These are phyloP conservation scores for Trypanosoma grayi DNA, from an alignment of 208 protist genomes.

Conservation along the genomic window DNA sequence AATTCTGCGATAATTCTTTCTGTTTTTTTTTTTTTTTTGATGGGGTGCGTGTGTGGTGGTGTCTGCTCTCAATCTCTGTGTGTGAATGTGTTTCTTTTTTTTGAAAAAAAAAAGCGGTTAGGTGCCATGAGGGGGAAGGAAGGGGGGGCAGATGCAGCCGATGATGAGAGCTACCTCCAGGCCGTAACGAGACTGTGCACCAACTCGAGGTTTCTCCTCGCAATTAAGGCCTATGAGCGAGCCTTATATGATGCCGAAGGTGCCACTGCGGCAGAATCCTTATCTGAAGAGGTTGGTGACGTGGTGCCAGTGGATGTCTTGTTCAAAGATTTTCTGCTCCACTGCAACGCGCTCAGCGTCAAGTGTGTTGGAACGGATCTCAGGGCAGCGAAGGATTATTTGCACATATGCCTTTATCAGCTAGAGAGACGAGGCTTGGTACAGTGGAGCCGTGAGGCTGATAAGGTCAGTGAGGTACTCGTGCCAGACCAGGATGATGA, in stretches of 20 bases:
- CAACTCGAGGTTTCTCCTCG: slow-evolving; percentile 19
- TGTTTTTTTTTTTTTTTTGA: slow-evolving; percentile 15
- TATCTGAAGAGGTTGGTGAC: background rate
- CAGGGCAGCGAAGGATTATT: slow-evolving; percentile 26
- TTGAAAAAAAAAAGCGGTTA: background rate
- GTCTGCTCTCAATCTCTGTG: background rate
- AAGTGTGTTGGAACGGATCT: slow-evolving; percentile 4
- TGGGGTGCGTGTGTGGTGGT: background rate
- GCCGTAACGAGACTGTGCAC: slow-evolving; percentile 2
- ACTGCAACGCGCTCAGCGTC: slow-evolving; percentile 27
- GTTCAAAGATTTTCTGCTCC: slow-evolving; percentile 32
- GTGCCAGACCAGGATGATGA: slow-evolving; percentile 13
- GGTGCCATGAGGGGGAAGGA: slow-evolving; percentile 1
- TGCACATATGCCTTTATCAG: slow-evolving; percentile 23
- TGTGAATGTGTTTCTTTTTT: slow-evolving; percentile 7
- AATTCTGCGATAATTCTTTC: background rate
- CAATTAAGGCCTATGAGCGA: slow-evolving; percentile 30
- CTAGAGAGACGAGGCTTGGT: slow-evolving; percentile 15
- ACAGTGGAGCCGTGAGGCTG: background rate
- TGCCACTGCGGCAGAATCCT: background rate
- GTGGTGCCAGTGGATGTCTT: background rate
- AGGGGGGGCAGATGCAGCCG: background rate
- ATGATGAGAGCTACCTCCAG: slow-evolving; percentile 12
- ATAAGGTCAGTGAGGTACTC: background rate
- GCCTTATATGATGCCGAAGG: slow-evolving; percentile 5